A percentile compares a stretch with the other conserved stretches of the same genome.
phyloP scores from a whole-genome alignment of 2,329 filamentous ascomycete genomes.

The Celoporthe dispersa region DNA sequence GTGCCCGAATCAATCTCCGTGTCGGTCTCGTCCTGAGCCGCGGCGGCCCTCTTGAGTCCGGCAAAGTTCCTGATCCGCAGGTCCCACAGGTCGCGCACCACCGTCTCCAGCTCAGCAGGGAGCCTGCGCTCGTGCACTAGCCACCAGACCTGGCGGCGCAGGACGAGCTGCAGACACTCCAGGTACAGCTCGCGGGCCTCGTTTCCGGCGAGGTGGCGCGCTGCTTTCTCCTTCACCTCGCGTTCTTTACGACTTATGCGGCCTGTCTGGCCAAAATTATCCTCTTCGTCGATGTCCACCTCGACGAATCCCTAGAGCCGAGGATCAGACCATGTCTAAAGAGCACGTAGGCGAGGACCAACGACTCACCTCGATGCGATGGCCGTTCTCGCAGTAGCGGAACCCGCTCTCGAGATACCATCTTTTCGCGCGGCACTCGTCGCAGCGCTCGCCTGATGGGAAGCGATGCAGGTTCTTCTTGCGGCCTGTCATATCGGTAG shows the following conservation, averaged over 20 bases:
- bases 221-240: slow-evolving; percentile 57
- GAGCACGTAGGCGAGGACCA: neutral
- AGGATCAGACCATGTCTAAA: neutral
- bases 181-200: slow-evolving; percentile 79
- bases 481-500: slow-evolving; percentile 45
- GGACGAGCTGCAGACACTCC: slow-evolving; percentile 80
- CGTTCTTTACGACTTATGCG: slow-evolving; percentile 60
- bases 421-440: slow-evolving; percentile 70
- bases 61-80: slow-evolving; percentile 65
- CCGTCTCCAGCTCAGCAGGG: slow-evolving; percentile 73
- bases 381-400: slow-evolving; percentile 79
- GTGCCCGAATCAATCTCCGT: slow-evolving; percentile 37
- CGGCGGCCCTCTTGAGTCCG: slow-evolving; percentile 50
- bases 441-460: slow-evolving; percentile 57
- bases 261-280: slow-evolving; percentile 68
- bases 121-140: slow-evolving; percentile 70
- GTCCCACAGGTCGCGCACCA: slow-evolving; percentile 86
- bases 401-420: slow-evolving; percentile 78
- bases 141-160: slow-evolving; percentile 80
- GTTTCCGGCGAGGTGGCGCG: slow-evolving; percentile 64
- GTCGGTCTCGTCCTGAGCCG: slow-evolving; percentile 36
- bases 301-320: slow-evolving; percentile 56
- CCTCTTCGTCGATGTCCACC: slow-evolving; percentile 65
- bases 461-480: slow-evolving; percentile 53
- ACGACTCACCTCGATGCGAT: slow-evolving; percentile 70